Conservation (phyloP, 257 asterid species). For the Marsdenia floribunda region DNA sequence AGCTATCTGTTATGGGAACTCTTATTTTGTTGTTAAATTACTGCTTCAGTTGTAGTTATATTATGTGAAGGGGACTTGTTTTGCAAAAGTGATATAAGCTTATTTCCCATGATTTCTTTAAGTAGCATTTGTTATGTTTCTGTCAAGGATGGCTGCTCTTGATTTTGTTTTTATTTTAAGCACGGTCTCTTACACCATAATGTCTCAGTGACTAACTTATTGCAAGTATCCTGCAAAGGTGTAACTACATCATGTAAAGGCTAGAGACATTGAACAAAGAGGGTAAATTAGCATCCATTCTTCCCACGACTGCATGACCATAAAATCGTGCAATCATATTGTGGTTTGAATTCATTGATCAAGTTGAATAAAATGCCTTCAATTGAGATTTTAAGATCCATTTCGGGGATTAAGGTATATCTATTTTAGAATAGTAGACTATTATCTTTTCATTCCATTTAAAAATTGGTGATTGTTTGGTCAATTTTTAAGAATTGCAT, state of each 20-base stretch:
- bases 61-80: not conserved
- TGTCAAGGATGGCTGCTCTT: not conserved
- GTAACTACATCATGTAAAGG: too few species aligned
- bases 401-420: slow-evolving; percentile 90
- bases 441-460: not conserved
- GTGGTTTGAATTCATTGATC: not conserved
- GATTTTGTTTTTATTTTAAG: not conserved
- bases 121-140: not conserved
- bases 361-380: slow-evolving; percentile 56
- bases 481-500: not conserved
- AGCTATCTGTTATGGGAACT: not conserved
- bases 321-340: not conserved
- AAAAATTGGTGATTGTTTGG: not conserved
- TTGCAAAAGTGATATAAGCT: not conserved
- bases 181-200: not conserved
- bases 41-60: not conserved
- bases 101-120: not conserved
- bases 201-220: not conserved
- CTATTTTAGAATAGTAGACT: not conserved
- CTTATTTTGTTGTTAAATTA: too few species aligned
- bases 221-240: too few species aligned
- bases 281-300: not conserved
- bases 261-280: not conserved
- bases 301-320: not conserved
- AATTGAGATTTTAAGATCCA: slow-evolving; percentile 68